These are phyloP conservation scores for Ophiostoma perfectum DNA, from an alignment of 2,329 filamentous ascomycete species.

Conservation along the genomic window DNA sequence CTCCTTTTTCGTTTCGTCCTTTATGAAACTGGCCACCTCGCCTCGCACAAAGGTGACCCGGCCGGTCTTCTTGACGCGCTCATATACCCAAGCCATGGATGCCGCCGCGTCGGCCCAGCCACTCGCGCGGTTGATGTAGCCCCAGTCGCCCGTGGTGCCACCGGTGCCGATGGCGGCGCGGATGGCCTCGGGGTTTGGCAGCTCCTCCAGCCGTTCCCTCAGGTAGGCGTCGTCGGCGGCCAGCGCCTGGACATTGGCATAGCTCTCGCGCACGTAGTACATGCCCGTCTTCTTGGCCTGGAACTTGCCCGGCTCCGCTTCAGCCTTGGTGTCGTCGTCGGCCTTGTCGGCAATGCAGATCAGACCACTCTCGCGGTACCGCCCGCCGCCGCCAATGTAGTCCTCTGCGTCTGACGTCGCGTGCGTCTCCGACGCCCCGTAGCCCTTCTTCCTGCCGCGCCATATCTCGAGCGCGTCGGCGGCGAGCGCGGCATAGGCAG, in stretches of 20 bases:
- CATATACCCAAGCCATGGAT: slow-evolving; percentile 60
- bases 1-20: slow-evolving; percentile 26
- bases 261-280: slow-evolving; percentile 56
- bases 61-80: slow-evolving; percentile 48
- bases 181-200: slow-evolving; percentile 44
- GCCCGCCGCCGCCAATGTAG: slow-evolving; percentile 55
- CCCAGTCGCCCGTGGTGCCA: slow-evolving; percentile 55
- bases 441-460: slow-evolving; percentile 39
- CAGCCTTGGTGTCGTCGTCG: slow-evolving; percentile 15
- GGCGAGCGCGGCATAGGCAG: slow-evolving; percentile 69
- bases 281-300: slow-evolving; percentile 40
- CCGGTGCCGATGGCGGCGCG: slow-evolving; percentile 42
- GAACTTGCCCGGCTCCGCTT: neutral
- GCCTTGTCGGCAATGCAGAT: slow-evolving; percentile 53
- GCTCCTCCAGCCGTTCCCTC: slow-evolving; percentile 34
- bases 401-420: slow-evolving; percentile 37
- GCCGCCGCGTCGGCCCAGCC: slow-evolving; percentile 78
- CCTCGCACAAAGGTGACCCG: slow-evolving; percentile 53
- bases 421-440: too few relatives aligned
- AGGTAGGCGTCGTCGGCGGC: slow-evolving; percentile 36
- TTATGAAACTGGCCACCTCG: slow-evolving; percentile 40
- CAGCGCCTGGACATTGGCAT: slow-evolving; percentile 55
- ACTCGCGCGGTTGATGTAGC: slow-evolving; percentile 67
- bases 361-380: slow-evolving; percentile 67
- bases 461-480: slow-evolving; percentile 63